These are phyloP conservation scores for Tetrahymena borealis DNA, from an alignment of 73 alveolate species.

Conservation along the genomic window DNA sequence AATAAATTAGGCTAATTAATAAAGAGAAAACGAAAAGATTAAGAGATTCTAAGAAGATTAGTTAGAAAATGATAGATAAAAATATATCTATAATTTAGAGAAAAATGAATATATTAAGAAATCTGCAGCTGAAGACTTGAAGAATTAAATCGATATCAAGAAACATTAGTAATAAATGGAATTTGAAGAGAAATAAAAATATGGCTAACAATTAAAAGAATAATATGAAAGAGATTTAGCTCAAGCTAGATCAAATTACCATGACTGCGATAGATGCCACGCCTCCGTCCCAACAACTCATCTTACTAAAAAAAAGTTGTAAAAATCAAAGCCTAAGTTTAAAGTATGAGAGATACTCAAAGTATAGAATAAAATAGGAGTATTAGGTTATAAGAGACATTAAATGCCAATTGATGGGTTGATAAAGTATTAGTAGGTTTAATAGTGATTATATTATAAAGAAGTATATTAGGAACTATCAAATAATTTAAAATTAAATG, in stretches of 20 bases:
- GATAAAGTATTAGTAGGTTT: too few species aligned
- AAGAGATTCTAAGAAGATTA: not conserved
- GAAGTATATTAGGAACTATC: too few species aligned
- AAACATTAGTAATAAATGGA: not conserved
- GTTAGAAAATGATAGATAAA: not conserved
- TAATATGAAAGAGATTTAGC: not conserved
- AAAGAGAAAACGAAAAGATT: not conserved
- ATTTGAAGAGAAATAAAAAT: not conserved
- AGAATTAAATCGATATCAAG: not conserved
- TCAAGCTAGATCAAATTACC: not conserved
- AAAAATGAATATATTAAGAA: not conserved
- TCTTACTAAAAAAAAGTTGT: not conserved
- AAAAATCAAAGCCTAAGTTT: not conserved
- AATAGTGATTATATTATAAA: too few species aligned
- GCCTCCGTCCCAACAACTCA: not conserved
- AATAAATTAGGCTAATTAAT: not conserved
- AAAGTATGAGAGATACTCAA: not conserved
- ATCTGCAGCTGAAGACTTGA: not conserved
- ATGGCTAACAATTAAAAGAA: not conserved
- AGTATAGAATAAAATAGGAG: too few species aligned
- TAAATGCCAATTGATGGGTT: too few species aligned
- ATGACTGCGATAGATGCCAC: not conserved
- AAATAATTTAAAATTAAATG: too few species aligned
- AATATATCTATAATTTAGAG: not conserved
- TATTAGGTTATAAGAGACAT: too few species aligned